phyloP scores from a whole-genome alignment of 257 asterid genomes.

The Asclepias syriaca region DNA sequence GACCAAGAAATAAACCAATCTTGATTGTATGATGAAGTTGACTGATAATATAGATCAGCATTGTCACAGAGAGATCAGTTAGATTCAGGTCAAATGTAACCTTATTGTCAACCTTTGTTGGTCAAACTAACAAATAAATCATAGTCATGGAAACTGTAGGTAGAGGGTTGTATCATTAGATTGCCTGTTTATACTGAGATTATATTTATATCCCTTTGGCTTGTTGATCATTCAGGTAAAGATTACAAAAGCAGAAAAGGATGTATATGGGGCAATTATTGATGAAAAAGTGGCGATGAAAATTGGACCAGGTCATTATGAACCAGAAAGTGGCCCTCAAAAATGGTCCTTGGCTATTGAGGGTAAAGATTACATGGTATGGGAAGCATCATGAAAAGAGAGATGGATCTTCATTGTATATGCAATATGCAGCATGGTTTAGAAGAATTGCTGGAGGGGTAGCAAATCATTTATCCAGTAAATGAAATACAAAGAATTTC shows the following conservation, averaged over 20 bases:
- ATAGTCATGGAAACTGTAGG: background rate
- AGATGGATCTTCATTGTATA: background rate
- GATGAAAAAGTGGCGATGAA: constrained; percentile 79
- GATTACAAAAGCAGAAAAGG: constrained; percentile 78
- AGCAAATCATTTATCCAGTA: background rate
- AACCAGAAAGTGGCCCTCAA: constrained; percentile 42
- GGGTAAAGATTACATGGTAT: constrained; percentile 70
- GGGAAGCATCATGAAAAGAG: constrained; percentile 49
- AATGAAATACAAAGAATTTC: background rate
- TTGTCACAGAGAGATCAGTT: background rate
- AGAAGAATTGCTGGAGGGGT: background rate
- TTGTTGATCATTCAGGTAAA: constrained; percentile 37
- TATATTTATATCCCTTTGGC: background rate
- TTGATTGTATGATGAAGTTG: background rate
- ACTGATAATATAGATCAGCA: background rate
- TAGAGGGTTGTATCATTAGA: background rate
- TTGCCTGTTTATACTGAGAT: background rate
- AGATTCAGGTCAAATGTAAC: background rate
- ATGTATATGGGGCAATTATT: constrained; percentile 79
- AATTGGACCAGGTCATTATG: constrained; percentile 88
- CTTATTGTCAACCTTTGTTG: background rate
- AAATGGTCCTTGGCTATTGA: constrained; percentile 68
- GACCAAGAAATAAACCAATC: background rate
- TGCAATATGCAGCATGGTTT: background rate
- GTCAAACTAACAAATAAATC: background rate